These are phyloP conservation scores for Ajuga reptans DNA, from an alignment of 305 asterid genomes.

Conservation along the genomic window DNA sequence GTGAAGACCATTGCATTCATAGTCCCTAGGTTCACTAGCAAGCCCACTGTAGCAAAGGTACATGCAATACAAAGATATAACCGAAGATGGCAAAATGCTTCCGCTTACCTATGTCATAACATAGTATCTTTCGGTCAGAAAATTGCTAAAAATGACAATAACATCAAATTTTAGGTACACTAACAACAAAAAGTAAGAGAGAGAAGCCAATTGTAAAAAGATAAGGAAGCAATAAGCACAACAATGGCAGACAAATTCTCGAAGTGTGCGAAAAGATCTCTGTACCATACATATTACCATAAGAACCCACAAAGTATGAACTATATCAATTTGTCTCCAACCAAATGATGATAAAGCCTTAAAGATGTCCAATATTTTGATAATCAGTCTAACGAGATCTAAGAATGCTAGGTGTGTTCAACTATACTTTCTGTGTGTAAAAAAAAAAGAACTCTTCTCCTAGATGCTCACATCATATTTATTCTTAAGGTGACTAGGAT, in stretches of 20 bases:
- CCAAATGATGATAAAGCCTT: not conserved
- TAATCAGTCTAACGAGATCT: not conserved
- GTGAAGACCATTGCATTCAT: conserved; percentile 88
- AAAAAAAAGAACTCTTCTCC: not conserved
- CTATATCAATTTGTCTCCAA: not conserved
- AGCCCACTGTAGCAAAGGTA: conserved; percentile 92
- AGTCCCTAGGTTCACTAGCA: conserved; percentile 94
- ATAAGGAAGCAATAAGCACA: not conserved
- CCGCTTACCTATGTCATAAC: conserved; percentile 51
- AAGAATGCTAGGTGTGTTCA: not conserved
- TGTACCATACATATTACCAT: not conserved
- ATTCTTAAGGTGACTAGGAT: no score
- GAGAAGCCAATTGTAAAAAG: not conserved
- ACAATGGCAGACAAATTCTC: not conserved
- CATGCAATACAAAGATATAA: conserved; percentile 81
- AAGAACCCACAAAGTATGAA: not conserved
- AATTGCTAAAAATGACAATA: not conserved
- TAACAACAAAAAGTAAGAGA: not conserved
- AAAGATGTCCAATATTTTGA: not conserved
- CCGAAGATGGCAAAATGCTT: conserved; percentile 85
- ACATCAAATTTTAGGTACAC: not conserved
- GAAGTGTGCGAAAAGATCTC: not conserved
- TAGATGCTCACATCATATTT: not conserved
- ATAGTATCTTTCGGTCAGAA: conserved; percentile 2
- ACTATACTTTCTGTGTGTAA: not conserved